Conservation (phyloP, 805 yeast genomes). For the Lipomyces orientalis region DNA sequence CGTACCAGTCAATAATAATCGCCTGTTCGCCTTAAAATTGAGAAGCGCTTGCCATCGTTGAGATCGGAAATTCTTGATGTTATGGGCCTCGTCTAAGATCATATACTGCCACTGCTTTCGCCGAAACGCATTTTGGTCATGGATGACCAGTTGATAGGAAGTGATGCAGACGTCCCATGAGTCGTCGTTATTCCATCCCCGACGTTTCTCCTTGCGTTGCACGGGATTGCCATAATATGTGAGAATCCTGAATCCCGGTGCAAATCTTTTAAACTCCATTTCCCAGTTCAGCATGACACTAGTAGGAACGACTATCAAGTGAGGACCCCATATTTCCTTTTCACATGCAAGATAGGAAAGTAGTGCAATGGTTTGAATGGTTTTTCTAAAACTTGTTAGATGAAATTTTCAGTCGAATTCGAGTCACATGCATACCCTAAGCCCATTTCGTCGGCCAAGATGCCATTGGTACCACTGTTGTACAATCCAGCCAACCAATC, state of each 20-base stretch:
- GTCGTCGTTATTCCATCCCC: slow-evolving; percentile 97
- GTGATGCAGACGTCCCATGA: slow-evolving; percentile 97
- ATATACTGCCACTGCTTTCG: slow-evolving; percentile 94
- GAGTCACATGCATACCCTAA: slow-evolving; percentile 52
- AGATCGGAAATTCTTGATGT: slow-evolving; percentile 93
- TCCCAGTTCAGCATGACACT: slow-evolving; percentile 98
- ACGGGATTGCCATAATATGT: slow-evolving; percentile 97
- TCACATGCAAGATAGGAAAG: slow-evolving; percentile 89
- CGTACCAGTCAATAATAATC: slow-evolving; percentile 91
- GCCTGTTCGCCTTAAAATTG: slow-evolving; percentile 89
- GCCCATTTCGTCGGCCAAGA: slow-evolving; percentile 99
- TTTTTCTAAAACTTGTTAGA: slow-evolving; percentile 57
- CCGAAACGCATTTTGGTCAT: slow-evolving; percentile 91
- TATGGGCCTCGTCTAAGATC: slow-evolving; percentile 98
- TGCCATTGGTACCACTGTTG: slow-evolving; percentile 92
- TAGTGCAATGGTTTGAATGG: slow-evolving; percentile 92
- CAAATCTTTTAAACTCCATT: slow-evolving; percentile 97
- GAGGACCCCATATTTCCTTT: slow-evolving; percentile 97
- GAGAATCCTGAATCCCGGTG: slow-evolving; percentile 94
- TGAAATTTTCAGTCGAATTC: not conserved
- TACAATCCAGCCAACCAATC: slow-evolving; percentile 96
- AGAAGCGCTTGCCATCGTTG: slow-evolving; percentile 96
- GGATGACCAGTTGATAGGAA: slow-evolving; percentile 95
- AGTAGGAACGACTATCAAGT: slow-evolving; percentile 94
- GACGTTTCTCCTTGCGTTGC: slow-evolving; percentile 92